Base-by-base conservation (phyloP, 1,139 yeast species). In the Yamadazyma atmosphaerica region DNA sequence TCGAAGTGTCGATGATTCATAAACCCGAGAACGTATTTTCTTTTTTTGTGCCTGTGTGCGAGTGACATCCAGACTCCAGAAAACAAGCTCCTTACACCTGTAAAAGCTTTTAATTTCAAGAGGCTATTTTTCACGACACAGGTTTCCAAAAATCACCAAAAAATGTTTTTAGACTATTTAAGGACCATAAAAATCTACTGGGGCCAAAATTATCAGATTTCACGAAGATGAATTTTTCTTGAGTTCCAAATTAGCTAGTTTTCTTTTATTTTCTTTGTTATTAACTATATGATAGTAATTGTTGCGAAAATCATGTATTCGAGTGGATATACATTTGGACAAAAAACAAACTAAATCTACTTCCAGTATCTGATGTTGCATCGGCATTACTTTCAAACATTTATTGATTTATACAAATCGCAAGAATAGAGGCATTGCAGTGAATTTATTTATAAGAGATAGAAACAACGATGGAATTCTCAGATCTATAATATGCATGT, bases 401-500 rank as follows among this genome's bases (percentile, higher is more conserved):
- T 9, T 9, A 19, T 19, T 19, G 22, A 19, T 6, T 19, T 19
- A 19, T 19, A n/a, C n/a, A n/a, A n/a, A n/a, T n/a, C n/a, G n/a
- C n/a, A n/a, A n/a, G n/a, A n/a, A n/a, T n/a, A n/a, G n/a, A n/a
- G n/a, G n/a, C n/a, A n/a, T n/a, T n/a, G n/a, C n/a, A n/a, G n/a
- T n/a, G n/a, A n/a, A n/a, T n/a, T n/a, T n/a, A n/a, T n/a, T n/a
- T n/a, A n/a, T n/a, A n/a, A 16, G 14, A 12, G 21, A 14, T 19
- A 6, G 22, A 19, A 9, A 9, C 9, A 19, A 19, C 6, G 6
- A 19, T 9, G 9, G 9, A 9, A 19, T 6, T 10, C 15, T 30
- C 10, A 12, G 11, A 28, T 19, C 36, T 49, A 63, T 34, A 63
- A 37, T 23, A 57, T 51, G 49, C 65, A 59, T 32, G 56, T 51